These are phyloP conservation scores for Nannochloris sp. DNA, from an alignment of 139 green algal species.

Conservation along the genomic window DNA sequence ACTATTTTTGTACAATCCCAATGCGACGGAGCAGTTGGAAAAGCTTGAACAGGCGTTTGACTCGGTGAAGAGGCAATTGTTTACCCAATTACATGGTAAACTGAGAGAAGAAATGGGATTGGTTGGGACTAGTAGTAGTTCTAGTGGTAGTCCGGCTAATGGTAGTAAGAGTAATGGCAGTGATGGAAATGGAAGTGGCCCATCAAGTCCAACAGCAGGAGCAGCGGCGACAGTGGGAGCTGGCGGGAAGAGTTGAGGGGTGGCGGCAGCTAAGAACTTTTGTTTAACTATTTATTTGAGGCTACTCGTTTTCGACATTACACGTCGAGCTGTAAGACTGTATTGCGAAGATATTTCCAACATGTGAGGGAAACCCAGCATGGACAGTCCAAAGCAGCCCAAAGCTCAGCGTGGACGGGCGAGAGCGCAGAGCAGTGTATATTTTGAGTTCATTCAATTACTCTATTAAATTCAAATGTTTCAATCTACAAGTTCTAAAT, in stretches of 20 bases:
- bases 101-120: slow-evolving; percentile 40
- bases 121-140: neutral
- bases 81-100: slow-evolving; percentile 69
- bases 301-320: no score
- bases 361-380: neutral
- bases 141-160: neutral
- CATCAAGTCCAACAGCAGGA: neutral
- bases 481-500: neutral
- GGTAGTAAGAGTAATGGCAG: neutral
- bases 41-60: slow-evolving; percentile 73
- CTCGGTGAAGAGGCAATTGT: slow-evolving; percentile 79
- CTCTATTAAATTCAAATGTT: neutral
- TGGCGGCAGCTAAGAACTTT: neutral
- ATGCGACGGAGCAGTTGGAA: slow-evolving; percentile 70
- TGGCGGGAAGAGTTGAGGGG: neutral
- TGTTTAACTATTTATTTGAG: neutral
- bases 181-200: neutral
- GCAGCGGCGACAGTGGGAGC: neutral
- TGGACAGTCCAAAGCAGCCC: neutral
- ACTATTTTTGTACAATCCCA: slow-evolving; percentile 87
- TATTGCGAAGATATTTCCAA: neutral
- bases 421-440: neutral
- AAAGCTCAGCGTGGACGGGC: neutral
- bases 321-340: no score
- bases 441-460: neutral